Conservation (phyloP, 139 green algal genomes). For the Chlamydomonas asymmetrica region DNA sequence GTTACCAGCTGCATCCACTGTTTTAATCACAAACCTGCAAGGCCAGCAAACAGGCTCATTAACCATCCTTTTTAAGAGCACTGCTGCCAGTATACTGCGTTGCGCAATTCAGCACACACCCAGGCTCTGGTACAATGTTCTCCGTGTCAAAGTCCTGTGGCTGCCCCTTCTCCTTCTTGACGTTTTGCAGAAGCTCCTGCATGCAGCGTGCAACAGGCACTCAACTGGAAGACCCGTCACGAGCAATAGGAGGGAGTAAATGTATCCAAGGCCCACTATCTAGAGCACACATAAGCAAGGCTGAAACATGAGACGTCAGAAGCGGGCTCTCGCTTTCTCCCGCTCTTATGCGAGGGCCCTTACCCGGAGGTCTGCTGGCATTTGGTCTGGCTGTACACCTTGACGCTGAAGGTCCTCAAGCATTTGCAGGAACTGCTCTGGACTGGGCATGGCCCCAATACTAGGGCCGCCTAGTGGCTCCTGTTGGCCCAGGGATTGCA, state of each 20-base stretch:
- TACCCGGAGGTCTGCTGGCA: constrained; percentile 33
- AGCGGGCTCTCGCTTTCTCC: no score
- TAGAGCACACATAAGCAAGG: no score
- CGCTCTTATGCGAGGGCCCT: no score
- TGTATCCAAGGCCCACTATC: no score
- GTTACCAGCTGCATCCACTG: background rate
- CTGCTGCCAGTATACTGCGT: background rate
- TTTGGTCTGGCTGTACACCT: constrained; percentile 18
- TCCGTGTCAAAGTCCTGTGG: constrained; percentile 29
- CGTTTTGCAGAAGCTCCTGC: constrained; percentile 48
- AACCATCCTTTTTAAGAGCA: background rate
- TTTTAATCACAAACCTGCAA: constrained; percentile 79
- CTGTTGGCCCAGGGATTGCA: no score
- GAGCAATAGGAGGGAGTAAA: no score
- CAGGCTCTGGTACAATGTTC: constrained; percentile 51
- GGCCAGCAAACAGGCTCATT: no score
- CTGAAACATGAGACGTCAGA: no score
- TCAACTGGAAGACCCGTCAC: no score
- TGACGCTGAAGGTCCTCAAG: constrained; percentile 26
- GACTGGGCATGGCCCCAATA: constrained; percentile 11
- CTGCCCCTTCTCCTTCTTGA: constrained; percentile 46
- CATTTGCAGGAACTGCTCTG: constrained; percentile 25
- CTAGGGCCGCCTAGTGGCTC: no score
- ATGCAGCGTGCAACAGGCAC: background rate
- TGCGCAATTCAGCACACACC: constrained; percentile 22